Evolutionary conservation across 768 basidiomycete species (phyloP).

Genomic region (Boletus sp.): DNA sequence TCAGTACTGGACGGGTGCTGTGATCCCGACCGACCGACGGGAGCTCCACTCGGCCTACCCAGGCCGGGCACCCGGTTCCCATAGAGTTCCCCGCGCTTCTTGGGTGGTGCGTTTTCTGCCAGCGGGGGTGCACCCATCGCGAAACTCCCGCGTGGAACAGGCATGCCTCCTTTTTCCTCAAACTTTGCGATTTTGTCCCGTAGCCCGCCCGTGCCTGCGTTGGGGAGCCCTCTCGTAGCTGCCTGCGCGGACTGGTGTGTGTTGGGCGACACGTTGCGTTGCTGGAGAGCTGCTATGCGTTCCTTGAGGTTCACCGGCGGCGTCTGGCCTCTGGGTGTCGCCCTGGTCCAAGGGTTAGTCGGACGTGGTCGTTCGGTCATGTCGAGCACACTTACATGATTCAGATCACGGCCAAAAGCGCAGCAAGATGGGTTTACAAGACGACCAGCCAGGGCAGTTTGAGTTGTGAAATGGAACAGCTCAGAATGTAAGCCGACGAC

Average conservation of each 20-base stretch:
- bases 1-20: slow-evolving; percentile 8
- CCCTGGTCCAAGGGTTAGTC: slow-evolving; percentile 25
- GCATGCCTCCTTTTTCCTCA: slow-evolving; percentile 72
- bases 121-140: slow-evolving; percentile 62
- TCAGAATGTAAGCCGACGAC: slow-evolving; percentile 6
- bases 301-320: slow-evolving; percentile 63
- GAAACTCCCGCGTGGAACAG: slow-evolving; percentile 73
- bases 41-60: slow-evolving; percentile 21
- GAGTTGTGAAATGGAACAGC: slow-evolving; percentile 8
- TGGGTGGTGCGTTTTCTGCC: slow-evolving; percentile 43
- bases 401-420: slow-evolving; percentile 1
- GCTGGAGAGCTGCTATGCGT: slow-evolving; percentile 79
- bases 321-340: slow-evolving; percentile 25
- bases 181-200: slow-evolving; percentile 78
- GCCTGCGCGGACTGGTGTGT: slow-evolving; percentile 34
- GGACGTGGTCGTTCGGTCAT: not conserved
- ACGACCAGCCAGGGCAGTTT: slow-evolving; percentile 24
- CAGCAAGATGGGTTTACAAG: slow-evolving; percentile 7
- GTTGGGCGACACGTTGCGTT: slow-evolving; percentile 37
- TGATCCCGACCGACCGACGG: slow-evolving; percentile 18
- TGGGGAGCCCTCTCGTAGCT: slow-evolving; percentile 28
- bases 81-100: slow-evolving; percentile 64
- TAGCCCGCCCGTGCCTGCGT: slow-evolving; percentile 31
- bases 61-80: slow-evolving; percentile 60
- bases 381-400: slow-evolving; percentile 22